Evolutionary conservation across 139 green algal genomes (phyloP), one percentile per base, ranked within the genome.

Genomic region (Astrephomene gubernaculifera): DNA sequence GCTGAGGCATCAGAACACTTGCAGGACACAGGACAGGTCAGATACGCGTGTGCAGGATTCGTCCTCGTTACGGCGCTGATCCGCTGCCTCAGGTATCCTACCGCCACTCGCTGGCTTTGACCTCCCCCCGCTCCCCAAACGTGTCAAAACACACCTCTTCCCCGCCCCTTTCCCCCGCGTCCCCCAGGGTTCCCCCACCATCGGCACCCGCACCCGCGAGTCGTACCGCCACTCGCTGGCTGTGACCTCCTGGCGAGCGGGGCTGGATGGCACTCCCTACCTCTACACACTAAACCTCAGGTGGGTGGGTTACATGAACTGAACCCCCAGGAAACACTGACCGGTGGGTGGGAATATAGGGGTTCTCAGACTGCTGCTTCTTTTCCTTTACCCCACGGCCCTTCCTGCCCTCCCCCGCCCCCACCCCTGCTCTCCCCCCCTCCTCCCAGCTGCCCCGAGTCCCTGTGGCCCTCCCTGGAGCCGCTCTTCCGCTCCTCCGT

Each of bases 241-340:
- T 2, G 94, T 94, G 2, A 96, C 94, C 0, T 78, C 86, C 2
- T 54, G 83, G 54, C 90, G 95, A 2, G 69, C 87, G 0, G 95
- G 88, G 22, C 38, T 87, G 21, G 87, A 94, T 39, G 88, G 92
- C 54, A 90, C 41, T 9, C 92, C 90, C 25, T 98, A 92, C 92
- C 82, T 98, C 8, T 98, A 96, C 89, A 98, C 94, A 0, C 90
- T 98, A 39, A 97, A 95, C 86, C 35, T 98, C 21, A 90, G 87
- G n/a, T 96, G 91, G 67, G 94, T 6, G 57, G 57, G 57, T 57
- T 57, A 17, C 17, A 57, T 12, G 49, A 57, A 17, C n/a, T n/a
- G n/a, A n/a, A n/a, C n/a, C n/a, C n/a, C n/a, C n/a, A n/a, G 49
- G 17, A 57, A 12, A 17, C 49, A 17, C 12, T 12, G 61, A 8